These are phyloP conservation scores for Sanghuangporus baumii DNA, from an alignment of 1,284 basidiomycete genomes.

Conservation along the genomic window DNA sequence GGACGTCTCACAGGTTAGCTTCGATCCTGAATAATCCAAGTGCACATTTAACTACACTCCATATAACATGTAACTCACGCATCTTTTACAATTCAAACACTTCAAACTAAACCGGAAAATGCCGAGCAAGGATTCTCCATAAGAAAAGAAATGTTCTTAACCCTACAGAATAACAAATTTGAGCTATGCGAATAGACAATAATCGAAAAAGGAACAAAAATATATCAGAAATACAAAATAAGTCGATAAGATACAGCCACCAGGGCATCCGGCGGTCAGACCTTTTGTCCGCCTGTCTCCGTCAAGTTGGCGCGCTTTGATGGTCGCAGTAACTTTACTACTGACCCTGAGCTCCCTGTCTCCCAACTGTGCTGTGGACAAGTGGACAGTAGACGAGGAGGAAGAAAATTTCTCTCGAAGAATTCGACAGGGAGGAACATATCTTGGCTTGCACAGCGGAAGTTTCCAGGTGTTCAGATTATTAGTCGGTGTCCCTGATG, in stretches of 20 bases:
- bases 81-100: no score
- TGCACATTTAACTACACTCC: no score
- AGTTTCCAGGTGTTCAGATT: not conserved
- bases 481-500: not conserved
- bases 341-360: not conserved
- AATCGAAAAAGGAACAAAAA: not conserved
- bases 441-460: not conserved
- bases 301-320: not conserved
- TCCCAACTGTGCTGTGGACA: not conserved
- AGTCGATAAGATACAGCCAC: not conserved
- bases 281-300: conserved; percentile 1
- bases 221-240: not conserved
- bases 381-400: not conserved
- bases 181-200: not conserved
- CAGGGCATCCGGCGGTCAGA: not conserved
- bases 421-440: no score
- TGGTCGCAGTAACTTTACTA: not conserved
- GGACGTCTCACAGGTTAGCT: not conserved
- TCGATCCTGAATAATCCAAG: not conserved
- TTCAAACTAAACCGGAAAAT: not conserved
- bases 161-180: not conserved
- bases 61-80: no score
- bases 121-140: not conserved
- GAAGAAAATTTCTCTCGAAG: not conserved
- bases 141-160: not conserved